These are phyloP conservation scores for Trichopus zeylanicus DNA, from an alignment of 116 monocot genomes.

Conservation along the genomic window DNA sequence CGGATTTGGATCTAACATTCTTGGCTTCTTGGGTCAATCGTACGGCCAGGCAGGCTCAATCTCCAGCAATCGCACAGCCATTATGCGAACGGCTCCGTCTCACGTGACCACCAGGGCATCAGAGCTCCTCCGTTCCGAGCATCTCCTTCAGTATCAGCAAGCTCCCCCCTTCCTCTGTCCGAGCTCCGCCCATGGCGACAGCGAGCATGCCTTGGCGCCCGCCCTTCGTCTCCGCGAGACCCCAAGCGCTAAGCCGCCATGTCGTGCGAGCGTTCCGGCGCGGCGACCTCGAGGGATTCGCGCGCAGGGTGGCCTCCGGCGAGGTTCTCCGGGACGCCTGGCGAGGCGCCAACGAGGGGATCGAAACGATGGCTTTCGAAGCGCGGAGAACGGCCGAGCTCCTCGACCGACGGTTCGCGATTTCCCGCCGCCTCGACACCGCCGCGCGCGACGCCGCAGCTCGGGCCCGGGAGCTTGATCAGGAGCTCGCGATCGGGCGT, in stretches of 20 bases:
- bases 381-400: constrained; percentile 54
- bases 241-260: background rate
- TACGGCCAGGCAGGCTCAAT: too few species aligned
- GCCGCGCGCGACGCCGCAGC: constrained; percentile 30
- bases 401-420: constrained; percentile 54
- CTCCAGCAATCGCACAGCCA: too few species aligned
- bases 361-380: constrained; percentile 67
- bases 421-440: constrained; percentile 48
- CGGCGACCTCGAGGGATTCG: constrained; percentile 55
- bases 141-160: too few species aligned
- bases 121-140: too few species aligned
- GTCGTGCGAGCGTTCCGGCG: constrained; percentile 40
- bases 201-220: constrained; percentile 3
- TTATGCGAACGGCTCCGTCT: too few species aligned
- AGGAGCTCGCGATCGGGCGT: constrained; percentile 60
- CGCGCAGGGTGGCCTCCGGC: constrained; percentile 52
- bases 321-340: constrained; percentile 65
- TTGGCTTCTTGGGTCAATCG: too few species aligned
- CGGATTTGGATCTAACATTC: too few species aligned
- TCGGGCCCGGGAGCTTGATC: constrained; percentile 58
- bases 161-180: background rate
- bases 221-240: background rate
- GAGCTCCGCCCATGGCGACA: background rate
- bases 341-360: constrained; percentile 64
- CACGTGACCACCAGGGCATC: too few species aligned